Conservation (phyloP, 1,284 basidiomycete genomes). For the Hemileia vastatrix region DNA sequence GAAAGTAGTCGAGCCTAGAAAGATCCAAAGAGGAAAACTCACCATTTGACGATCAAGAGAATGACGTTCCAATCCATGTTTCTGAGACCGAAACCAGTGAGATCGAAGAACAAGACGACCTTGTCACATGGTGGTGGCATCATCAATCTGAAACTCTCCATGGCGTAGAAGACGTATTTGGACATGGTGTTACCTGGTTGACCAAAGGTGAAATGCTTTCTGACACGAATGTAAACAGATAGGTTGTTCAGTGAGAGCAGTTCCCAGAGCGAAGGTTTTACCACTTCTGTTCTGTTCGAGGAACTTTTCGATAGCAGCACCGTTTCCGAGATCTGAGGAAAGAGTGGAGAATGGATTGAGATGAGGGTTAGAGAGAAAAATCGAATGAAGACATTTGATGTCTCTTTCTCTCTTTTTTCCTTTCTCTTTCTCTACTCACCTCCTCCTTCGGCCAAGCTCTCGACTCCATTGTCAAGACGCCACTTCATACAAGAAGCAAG, state of each 20-base stretch:
- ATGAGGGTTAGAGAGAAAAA: too few species aligned
- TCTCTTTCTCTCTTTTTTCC: too few species aligned
- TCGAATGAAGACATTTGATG: too few species aligned
- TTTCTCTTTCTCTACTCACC: too few species aligned
- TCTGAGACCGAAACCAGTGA: slow-evolving; percentile 35
- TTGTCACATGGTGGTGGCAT: slow-evolving; percentile 40
- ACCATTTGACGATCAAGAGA: not conserved
- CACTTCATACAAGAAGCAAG: too few species aligned
- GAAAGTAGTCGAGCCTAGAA: not conserved
- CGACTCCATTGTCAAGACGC: too few species aligned
- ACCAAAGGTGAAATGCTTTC: slow-evolving; percentile 33
- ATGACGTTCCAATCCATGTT: not conserved
- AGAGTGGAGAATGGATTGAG: too few species aligned
- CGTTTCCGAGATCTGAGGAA: slow-evolving; percentile 31
- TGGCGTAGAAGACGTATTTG: slow-evolving; percentile 38
- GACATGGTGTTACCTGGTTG: slow-evolving; percentile 39
- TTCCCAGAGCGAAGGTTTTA: slow-evolving; percentile 35
- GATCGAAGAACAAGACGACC: slow-evolving; percentile 38
- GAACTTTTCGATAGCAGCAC: slow-evolving; percentile 33
- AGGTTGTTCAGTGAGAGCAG: slow-evolving; percentile 34
- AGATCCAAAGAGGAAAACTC: too few species aligned
- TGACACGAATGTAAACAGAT: slow-evolving; percentile 23
- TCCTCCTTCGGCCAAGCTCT: slow-evolving; percentile 34
- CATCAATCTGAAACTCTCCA: slow-evolving; percentile 39
- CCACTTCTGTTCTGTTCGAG: slow-evolving; percentile 35